Conservation (phyloP, 257 asterid species). For the Solanum tarijense region DNA sequence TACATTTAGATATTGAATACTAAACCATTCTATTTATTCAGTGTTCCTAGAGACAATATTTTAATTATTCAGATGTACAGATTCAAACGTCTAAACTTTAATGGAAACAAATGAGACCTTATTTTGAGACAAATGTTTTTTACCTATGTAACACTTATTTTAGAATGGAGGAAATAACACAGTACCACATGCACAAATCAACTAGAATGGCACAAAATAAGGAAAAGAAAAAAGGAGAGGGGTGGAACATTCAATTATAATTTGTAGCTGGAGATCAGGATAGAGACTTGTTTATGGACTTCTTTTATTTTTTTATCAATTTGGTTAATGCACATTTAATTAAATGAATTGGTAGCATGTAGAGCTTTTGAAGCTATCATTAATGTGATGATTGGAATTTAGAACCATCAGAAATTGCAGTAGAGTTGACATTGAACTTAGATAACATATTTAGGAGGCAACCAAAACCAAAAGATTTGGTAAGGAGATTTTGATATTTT, state of each 20-base stretch:
- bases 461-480: neutral
- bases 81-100: too few species aligned
- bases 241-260: neutral
- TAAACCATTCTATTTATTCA: too few species aligned
- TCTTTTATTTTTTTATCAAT: neutral
- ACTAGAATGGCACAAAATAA: neutral
- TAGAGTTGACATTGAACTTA: neutral
- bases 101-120: too few species aligned
- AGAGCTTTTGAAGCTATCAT: neutral
- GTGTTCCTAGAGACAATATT: neutral
- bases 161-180: neutral
- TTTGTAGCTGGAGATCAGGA: neutral
- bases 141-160: neutral
- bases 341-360: neutral
- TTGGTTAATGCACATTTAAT: neutral
- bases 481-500: neutral
- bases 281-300: neutral
- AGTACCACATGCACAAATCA: neutral
- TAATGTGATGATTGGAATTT: neutral
- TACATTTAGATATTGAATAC: neutral
- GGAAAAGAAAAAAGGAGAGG: neutral
- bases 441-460: neutral
- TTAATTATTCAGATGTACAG: too few species aligned
- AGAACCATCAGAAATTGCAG: neutral
- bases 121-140: neutral